Base-by-base conservation (phyloP, 768 basidiomycete species). In the Phylloporus rhodoxanthus region DNA sequence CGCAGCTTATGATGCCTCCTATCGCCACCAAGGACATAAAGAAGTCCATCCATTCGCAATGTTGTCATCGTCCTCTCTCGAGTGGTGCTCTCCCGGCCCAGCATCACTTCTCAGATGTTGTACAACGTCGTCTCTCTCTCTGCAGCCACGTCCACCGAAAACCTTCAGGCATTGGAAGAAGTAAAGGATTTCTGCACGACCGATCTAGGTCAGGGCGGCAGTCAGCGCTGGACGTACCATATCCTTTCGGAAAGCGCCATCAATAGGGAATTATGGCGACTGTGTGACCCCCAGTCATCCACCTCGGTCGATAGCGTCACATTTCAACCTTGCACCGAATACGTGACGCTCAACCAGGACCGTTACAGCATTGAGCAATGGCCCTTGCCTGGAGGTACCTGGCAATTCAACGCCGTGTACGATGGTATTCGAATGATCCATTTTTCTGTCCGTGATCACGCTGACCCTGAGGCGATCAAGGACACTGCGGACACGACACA, bases 211-310 rank as follows among this genome's bases (percentile, higher is more conserved):
- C 72, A 71, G 39, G 70, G 75, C 8, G 79, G 77, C 28, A 68
- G 65, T 45, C 72, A 73, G 29, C 72, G 72, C 30, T 81, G 80
- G 79, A 74, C 78, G 3, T 82, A 79, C 59, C 75, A 73, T 15
- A 58, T 72, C 23, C 70, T 81, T 21, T 45, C 66, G 14, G 75
- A 79, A 50, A 68, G 66, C 10, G 60, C 52, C 5, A 53, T 81
- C 21, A 63, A 72, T 19, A 47, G 60, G 10, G 73, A 78, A 59
- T 54, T 81, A 23, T 59, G 53, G 26, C 69, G 66, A 28, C 46
- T 73, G 33, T 70, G 74, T 19, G 56, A 64, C 37, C 70, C 76
- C 3, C 56, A 50, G 48, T 70, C 73, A 7, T 53, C 47, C 32
- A 59, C 54, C 10, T 53, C 57, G 5, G 68, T 70, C 25, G 73